These are phyloP conservation scores for Raphanus sativus DNA, from an alignment of 345 rosid genomes.

Conservation along the genomic window DNA sequence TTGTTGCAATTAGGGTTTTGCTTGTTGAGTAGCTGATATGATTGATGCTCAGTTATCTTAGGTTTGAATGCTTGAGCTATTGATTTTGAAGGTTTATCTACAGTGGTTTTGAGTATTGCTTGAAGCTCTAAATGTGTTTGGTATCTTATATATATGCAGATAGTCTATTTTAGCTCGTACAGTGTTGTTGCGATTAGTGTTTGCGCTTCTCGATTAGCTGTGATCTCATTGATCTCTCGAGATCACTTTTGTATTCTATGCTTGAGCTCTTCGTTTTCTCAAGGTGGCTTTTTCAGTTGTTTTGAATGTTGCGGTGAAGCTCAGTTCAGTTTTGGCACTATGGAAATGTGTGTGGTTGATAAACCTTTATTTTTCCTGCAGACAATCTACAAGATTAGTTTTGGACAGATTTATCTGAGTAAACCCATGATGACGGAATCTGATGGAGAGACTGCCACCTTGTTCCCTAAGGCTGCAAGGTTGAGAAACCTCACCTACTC, in stretches of 20 bases:
- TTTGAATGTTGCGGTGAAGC: too few relatives aligned
- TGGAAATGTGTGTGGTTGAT: too few relatives aligned
- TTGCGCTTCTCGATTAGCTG: too few relatives aligned
- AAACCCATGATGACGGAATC: constrained; percentile 99
- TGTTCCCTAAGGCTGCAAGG: constrained; percentile 97
- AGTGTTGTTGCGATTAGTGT: neutral
- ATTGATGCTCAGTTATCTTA: neutral
- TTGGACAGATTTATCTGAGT: constrained; percentile 95
- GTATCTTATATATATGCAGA: too few relatives aligned
- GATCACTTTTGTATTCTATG: too few relatives aligned
- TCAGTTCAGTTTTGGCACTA: too few relatives aligned
- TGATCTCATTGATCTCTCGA: too few relatives aligned
- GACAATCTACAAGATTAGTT: constrained; percentile 92
- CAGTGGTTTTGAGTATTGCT: neutral
- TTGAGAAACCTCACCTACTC: constrained; percentile 94
- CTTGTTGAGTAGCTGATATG: neutral
- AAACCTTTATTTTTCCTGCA: constrained; percentile 36
- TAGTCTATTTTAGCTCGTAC: neutral
- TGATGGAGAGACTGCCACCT: constrained; percentile 95
- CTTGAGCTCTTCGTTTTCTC: too few relatives aligned
- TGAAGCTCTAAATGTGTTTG: neutral
- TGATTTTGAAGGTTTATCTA: neutral
- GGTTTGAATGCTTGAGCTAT: neutral
- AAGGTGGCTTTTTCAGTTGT: too few relatives aligned
- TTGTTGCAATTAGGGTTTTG: constrained; percentile 19